Percentiles rank a stretch among this genome's conserved stretches.
Conservation (phyloP, 1,139 yeast genomes). For the Tardiomyces depauwii region DNA sequence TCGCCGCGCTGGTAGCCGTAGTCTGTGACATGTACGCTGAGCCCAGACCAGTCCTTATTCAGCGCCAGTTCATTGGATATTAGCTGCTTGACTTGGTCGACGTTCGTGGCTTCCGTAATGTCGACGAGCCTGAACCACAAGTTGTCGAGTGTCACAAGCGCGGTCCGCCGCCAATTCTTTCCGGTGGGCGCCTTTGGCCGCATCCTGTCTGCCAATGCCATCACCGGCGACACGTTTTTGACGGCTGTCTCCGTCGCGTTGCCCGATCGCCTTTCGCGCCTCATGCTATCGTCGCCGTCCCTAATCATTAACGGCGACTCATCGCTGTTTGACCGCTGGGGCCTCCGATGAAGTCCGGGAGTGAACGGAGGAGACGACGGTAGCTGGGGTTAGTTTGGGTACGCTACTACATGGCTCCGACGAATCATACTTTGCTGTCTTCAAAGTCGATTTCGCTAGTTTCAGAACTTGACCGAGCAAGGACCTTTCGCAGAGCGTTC, state of each 20-base stretch:
- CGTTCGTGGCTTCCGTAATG: conserved; percentile 22
- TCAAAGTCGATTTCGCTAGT: conserved; percentile 16
- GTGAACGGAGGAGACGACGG: not conserved
- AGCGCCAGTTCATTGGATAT: conserved; percentile 34
- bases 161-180: conserved; percentile 4
- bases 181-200: not conserved
- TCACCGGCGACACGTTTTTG: not conserved
- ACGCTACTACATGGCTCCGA: not conserved
- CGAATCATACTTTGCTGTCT: conserved; percentile 1
- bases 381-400: not conserved
- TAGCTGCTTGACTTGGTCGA: conserved; percentile 28
- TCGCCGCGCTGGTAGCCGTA: conserved; percentile 55
- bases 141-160: conserved; percentile 51
- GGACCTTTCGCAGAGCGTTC: conserved; percentile 37
- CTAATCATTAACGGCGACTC: not conserved
- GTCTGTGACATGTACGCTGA: conserved; percentile 60
- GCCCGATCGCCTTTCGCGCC: not conserved
- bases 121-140: conserved; percentile 39
- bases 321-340: not conserved
- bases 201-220: not conserved
- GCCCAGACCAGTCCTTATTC: conserved; percentile 27
- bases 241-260: not conserved
- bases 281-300: not conserved
- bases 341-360: not conserved
- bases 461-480: conserved; percentile 19